Evolutionary conservation across 2,329 filamentous ascomycete genomes (phyloP).

Genomic region (Zymoseptoria pseudotritici): DNA sequence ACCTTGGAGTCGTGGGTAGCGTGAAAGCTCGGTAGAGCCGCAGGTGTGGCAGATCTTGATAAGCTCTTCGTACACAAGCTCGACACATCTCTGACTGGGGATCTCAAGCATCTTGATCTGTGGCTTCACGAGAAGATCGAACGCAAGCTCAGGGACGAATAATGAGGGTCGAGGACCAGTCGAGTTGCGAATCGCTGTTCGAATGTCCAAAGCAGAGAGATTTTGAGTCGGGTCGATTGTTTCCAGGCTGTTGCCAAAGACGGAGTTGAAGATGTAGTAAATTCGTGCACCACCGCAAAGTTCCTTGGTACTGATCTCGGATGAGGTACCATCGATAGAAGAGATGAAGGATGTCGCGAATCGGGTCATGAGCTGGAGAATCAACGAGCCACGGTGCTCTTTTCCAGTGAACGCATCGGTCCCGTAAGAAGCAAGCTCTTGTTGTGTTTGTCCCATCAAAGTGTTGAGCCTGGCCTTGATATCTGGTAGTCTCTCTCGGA

Average conservation of each 20-base stretch:
- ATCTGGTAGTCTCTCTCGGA: conserved; percentile 88
- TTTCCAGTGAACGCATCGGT: conserved; percentile 97
- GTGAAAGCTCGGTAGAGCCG: conserved; percentile 84
- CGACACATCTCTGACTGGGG: conserved; percentile 91
- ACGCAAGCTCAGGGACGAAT: conserved; percentile 95
- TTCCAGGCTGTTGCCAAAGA: conserved; percentile 93
- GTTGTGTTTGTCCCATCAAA: conserved; percentile 98
- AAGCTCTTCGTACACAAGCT: conserved; percentile 95
- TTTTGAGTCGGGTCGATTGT: conserved; percentile 95
- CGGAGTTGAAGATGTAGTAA: conserved; percentile 98
- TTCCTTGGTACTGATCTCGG: conserved; percentile 97
- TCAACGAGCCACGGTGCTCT: conserved; percentile 89
- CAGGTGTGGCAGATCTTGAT: conserved; percentile 99
- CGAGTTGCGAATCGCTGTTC: conserved; percentile 95
- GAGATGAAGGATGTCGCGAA: conserved; percentile 98
- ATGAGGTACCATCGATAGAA: conserved; percentile 96
- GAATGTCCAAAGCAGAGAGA: conserved; percentile 86
- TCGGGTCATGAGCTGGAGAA: conserved; percentile 94
- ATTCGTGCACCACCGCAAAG: conserved; percentile 90
- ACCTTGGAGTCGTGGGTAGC: conserved; percentile 86
- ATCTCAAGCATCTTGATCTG: conserved; percentile 96
- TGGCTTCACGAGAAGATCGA: conserved; percentile 93
- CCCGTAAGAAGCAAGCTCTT: conserved; percentile 94
- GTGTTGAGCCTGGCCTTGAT: conserved; percentile 98
- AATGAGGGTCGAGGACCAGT: conserved; percentile 91